Conservation (phyloP, 257 asterid species). For the Solanum pinnatisectum region DNA sequence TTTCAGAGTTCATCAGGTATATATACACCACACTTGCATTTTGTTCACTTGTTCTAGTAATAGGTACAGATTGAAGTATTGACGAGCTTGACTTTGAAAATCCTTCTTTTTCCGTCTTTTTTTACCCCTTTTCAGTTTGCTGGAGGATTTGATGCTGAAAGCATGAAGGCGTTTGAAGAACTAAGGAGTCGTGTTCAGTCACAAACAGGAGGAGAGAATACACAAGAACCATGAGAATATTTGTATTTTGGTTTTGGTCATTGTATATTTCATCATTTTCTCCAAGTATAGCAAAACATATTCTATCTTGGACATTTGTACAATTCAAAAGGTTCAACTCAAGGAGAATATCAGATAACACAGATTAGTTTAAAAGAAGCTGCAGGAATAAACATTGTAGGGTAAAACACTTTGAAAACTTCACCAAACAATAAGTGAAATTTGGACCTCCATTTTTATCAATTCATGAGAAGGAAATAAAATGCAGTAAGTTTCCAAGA, state of each 20-base stretch:
- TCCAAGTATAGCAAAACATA: conserved; percentile 9
- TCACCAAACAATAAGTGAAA: neutral
- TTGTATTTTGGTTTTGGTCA: neutral
- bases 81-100: neutral
- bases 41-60: neutral
- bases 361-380: neutral
- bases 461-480: neutral
- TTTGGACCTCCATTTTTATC: neutral
- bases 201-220: conserved; percentile 38
- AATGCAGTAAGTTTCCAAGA: neutral
- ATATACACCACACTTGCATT: neutral
- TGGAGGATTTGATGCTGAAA: conserved; percentile 97
- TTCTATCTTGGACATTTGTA: conserved; percentile 10
- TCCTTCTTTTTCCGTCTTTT: neutral
- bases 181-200: conserved; percentile 62
- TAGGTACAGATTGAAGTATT: neutral
- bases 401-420: neutral
- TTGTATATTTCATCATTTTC: conserved; percentile 26
- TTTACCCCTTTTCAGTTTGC: conserved; percentile 52
- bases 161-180: conserved; percentile 97
- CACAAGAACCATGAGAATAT: conserved; percentile 25
- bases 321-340: neutral
- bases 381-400: neutral
- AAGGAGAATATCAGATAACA: neutral
- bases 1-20: conserved; percentile 96